These are phyloP conservation scores for Volvox africanus DNA, from an alignment of 139 green algal species.

Conservation along the genomic window DNA sequence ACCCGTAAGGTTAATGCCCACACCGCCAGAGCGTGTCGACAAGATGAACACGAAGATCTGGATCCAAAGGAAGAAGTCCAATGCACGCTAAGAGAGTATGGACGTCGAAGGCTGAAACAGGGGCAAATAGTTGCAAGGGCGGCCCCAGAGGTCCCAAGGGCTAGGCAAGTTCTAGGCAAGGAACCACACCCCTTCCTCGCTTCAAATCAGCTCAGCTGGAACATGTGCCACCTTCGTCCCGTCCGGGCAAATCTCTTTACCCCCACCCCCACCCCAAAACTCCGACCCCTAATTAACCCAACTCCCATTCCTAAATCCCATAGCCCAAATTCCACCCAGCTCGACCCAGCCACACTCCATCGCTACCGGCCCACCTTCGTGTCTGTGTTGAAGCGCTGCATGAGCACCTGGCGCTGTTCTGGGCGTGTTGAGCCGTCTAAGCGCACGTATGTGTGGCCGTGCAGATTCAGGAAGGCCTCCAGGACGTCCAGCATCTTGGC, in stretches of 20 bases:
- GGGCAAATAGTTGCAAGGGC: too few species aligned
- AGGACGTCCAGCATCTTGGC: slow-evolving; percentile 97
- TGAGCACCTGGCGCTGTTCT: slow-evolving; percentile 93
- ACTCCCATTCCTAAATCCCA: not conserved
- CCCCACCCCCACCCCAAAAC: not conserved
- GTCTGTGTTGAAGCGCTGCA: slow-evolving; percentile 74
- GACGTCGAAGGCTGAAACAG: too few species aligned
- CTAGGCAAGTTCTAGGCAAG: too few species aligned
- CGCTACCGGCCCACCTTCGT: slow-evolving; percentile 31
- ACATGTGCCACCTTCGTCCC: too few species aligned
- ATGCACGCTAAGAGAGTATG: too few species aligned
- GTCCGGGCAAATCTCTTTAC: not conserved
- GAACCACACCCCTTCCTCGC: too few species aligned
- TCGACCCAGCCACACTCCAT: not conserved
- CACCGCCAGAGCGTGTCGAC: slow-evolving; percentile 93
- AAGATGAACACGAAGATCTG: slow-evolving; percentile 97
- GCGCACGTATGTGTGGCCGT: slow-evolving; percentile 94
- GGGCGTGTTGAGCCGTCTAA: slow-evolving; percentile 97
- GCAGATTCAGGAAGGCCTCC: slow-evolving; percentile 96
- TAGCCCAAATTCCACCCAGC: not conserved
- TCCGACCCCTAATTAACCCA: too few species aligned
- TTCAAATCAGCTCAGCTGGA: too few species aligned
- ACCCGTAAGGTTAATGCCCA: slow-evolving; percentile 98
- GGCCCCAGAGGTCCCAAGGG: too few species aligned
- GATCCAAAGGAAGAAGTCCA: too few species aligned